Percentiles rank a stretch among this genome's conserved stretches.
These are phyloP conservation scores for Hyphochytrium catenoides DNA, from an alignment of 352 stramenopile species.

Conservation along the genomic window DNA sequence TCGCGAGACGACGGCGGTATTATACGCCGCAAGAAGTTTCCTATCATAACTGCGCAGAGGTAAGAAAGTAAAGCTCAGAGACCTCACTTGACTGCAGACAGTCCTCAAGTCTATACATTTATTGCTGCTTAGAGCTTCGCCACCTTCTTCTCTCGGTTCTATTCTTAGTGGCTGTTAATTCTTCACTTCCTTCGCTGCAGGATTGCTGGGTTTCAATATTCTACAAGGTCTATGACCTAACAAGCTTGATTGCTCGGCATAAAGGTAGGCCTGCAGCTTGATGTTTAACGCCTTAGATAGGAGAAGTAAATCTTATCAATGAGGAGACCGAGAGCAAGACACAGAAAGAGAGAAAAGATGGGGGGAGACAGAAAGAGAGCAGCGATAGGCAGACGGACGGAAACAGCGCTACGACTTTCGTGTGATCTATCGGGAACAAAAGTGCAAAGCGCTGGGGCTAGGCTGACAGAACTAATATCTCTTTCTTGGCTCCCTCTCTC, in stretches of 20 bases:
- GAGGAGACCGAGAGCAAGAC: no score
- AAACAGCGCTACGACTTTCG: no score
- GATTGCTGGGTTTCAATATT: conserved; percentile 49
- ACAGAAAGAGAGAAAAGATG: no score
- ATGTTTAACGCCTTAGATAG: no score
- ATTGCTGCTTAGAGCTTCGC: not conserved
- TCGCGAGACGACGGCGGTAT: no score
- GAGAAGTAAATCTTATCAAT: no score
- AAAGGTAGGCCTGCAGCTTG: conserved; percentile 11
- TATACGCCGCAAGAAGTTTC: conserved; percentile 52
- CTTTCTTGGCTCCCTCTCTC: conserved; percentile 5
- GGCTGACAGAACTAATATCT: not conserved
- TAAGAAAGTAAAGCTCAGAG: no score
- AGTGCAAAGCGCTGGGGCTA: not conserved
- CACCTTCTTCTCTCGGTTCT: not conserved
- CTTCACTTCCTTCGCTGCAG: conserved; percentile 10
- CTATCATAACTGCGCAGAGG: conserved; percentile 48
- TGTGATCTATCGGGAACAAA: conserved; percentile 1
- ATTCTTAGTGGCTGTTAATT: no score
- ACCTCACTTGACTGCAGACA: no score
- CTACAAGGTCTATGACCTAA: conserved; percentile 54
- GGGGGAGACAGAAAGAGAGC: no score
- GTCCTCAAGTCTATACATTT: not conserved
- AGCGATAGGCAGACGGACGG: no score
- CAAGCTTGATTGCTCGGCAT: conserved; percentile 33